These are phyloP conservation scores for Agrostemma githago DNA, from an alignment of 148 eudicot genomes.

Conservation along the genomic window DNA sequence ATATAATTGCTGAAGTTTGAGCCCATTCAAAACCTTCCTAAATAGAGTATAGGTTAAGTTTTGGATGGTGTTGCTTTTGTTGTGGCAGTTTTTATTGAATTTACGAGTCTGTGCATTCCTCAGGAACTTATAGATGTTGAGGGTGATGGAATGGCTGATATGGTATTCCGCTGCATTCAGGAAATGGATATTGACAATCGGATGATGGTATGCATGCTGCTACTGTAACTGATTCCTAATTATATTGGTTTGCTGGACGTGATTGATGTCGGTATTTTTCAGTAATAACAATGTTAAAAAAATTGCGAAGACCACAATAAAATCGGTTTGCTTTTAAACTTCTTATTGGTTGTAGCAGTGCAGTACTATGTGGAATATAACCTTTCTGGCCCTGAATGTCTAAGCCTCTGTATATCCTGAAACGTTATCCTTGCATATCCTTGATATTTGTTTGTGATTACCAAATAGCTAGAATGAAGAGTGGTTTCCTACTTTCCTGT, in stretches of 20 bases:
- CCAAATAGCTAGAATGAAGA: background rate
- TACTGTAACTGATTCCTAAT: background rate
- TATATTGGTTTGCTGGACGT: constrained; percentile 3
- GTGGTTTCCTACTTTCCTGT: background rate
- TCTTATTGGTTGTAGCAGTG: background rate
- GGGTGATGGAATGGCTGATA: constrained; percentile 99
- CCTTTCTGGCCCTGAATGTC: background rate
- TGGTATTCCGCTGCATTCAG: constrained; percentile 97
- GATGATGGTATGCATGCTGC: constrained; percentile 63
- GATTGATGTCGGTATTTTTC: background rate
- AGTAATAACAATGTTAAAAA: background rate
- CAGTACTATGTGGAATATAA: background rate
- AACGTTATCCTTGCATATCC: background rate
- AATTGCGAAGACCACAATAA: background rate
- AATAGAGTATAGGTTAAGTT: background rate
- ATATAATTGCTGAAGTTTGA: background rate
- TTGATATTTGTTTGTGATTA: background rate
- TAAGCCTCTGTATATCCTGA: background rate
- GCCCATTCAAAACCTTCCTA: background rate
- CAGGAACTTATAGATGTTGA: constrained; percentile 98
- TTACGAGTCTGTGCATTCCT: constrained; percentile 24
- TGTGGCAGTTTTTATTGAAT: constrained; percentile 1
- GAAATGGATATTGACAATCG: constrained; percentile 99
- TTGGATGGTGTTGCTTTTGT: background rate
- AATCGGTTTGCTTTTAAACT: background rate